Percentiles rank a stretch among this genome's conserved stretches.
phyloP scores from a whole-genome alignment of 73 alveolate genomes.

The Tetrahymena borealis region DNA sequence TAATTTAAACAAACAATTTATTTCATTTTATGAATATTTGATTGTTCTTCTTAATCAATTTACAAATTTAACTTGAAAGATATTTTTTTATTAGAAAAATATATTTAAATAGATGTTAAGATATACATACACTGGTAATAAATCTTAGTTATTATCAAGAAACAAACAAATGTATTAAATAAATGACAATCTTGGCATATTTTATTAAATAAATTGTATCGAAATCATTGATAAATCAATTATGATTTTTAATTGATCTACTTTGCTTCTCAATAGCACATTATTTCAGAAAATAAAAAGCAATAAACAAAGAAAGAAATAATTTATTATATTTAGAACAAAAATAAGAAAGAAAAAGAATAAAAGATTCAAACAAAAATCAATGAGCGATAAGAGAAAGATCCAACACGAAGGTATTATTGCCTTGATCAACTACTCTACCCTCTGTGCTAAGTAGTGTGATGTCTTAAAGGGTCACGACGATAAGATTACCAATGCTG shows the following conservation, averaged over 20 bases:
- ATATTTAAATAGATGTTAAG: too few species aligned
- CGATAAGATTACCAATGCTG: background rate
- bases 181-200: too few species aligned
- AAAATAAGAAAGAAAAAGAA: background rate
- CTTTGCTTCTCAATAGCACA: background rate
- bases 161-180: too few species aligned
- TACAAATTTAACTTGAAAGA: too few species aligned
- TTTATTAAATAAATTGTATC: too few species aligned
- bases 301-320: background rate
- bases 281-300: background rate
- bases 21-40: too few species aligned
- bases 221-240: background rate
- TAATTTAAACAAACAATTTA: too few species aligned
- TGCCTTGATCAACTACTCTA: background rate
- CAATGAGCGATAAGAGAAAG: slow-evolving; percentile 1
- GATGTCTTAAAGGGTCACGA: slow-evolving; percentile 1
- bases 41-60: too few species aligned
- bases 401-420: background rate
- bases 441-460: background rate
- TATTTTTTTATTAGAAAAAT: too few species aligned
- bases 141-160: too few species aligned
- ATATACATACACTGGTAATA: too few species aligned
- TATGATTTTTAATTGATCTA: background rate
- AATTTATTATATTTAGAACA: background rate
- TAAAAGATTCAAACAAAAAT: background rate